Evolutionary conservation across 345 rosid species (phyloP), one percentile per base, ranked within the genome.

Genomic region (Cochlearia excelsa): DNA sequence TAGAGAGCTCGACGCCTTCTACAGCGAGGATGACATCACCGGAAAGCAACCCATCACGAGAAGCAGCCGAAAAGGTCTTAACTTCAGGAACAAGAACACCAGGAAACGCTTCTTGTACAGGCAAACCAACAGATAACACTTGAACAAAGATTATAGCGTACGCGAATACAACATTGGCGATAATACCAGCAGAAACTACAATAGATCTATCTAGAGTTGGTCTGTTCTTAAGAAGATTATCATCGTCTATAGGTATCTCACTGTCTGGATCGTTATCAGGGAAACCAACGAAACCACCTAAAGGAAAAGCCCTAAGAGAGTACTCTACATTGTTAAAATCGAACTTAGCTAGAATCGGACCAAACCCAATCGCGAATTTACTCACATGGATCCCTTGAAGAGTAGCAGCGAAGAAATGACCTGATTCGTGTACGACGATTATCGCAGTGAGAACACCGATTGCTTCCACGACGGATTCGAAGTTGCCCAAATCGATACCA

Each of bases 351-450:
- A 93, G 70, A 65, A 86, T 72, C 7, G 97, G 97, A 81, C 99
- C 97, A 66, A 93, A 92, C 66, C 95, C 99, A 61, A 93, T 80
- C 0, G 99, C 83, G 74, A 93, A 93, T 73, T 93, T 88, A 82
- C 97, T 93, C 62, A 93, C 95, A 78, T 82, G 98, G 40, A 92
- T 93, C 37, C 99, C 98, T 61, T 93, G 99, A 2, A 92, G 95
- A 70, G 56, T 69, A 48, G 99, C 97, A 42, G 99, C 99, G 4
- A 93, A 81, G 61, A 92, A 93, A 61, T 92, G 99, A 57, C 97
- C 97, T 28, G 82, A 73, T 53, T 88, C 98, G 28, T 88, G 98
- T 39, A 86, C 98, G 45, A 92, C 77, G 48, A 92, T 81, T 51
- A 92, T 92, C 45, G 97, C 84, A 0, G 98, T 88, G 68, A 92